Conservation (phyloP, 1,284 basidiomycete species). For the Exsudoporus floridanus region DNA sequence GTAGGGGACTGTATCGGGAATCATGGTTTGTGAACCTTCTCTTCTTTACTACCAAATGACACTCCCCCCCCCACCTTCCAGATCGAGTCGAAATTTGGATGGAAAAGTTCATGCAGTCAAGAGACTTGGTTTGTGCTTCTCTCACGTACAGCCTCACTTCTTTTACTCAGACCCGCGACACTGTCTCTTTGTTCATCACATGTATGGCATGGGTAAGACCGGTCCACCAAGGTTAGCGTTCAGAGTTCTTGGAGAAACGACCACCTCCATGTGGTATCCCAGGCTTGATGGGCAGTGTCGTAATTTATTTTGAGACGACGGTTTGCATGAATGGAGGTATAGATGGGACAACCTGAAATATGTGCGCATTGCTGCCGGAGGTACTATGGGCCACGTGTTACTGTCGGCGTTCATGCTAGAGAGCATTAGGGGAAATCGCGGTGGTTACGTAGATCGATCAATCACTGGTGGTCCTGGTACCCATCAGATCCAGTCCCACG, state of each 20-base stretch:
- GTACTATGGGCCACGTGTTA: not conserved
- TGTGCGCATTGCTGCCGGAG: too few relatives aligned
- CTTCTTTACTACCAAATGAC: not conserved
- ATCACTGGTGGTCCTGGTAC: not conserved
- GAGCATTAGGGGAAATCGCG: not conserved
- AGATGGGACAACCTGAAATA: too few relatives aligned
- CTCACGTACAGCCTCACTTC: not conserved
- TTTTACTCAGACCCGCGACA: not conserved
- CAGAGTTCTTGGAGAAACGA: not conserved
- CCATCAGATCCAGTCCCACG: not conserved
- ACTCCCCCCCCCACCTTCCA: not conserved
- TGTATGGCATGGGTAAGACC: not conserved
- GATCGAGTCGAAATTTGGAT: not conserved
- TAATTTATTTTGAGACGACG: too few relatives aligned
- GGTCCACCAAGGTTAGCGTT: not conserved
- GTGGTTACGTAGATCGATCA: not conserved
- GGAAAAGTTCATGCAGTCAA: not conserved
- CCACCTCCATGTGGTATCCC: not conserved
- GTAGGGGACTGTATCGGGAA: too few relatives aligned
- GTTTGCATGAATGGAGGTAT: too few relatives aligned
- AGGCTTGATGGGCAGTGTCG: not conserved
- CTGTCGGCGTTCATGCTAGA: constrained; percentile 17
- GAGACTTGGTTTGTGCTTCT: not conserved
- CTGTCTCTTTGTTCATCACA: not conserved
- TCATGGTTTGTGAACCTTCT: not conserved